Base-by-base conservation (phyloP, 83 land plant species). In the Picea abies region DNA sequence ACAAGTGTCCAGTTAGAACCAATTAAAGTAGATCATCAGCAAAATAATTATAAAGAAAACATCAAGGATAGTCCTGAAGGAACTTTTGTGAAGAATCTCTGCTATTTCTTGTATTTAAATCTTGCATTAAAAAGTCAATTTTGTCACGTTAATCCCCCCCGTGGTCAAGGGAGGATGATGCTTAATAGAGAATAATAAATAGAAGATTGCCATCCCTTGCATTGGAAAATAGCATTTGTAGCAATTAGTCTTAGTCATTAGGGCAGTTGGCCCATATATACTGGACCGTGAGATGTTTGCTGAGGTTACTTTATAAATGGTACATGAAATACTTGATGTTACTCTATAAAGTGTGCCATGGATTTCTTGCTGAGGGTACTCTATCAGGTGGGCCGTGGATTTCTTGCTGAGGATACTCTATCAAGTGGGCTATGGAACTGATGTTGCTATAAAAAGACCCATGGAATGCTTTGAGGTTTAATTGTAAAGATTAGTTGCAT, bases 21-120 rank as follows among this genome's bases (percentile, higher is more conserved):
- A 75, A 75, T 75, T 75, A 39, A 75, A 47, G 78, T 56, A 22
- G 41, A 75, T 75, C 25, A 47, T 75, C 52, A 75, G 78, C 23
- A 56, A 47, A 47, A 9, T 75, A 47, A 44, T 44, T 75, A 47
- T 56, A 2, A 56, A 56, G 58, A 56, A 11, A 72, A 71, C 37
- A 44, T 20, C n/a, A 72, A 41, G 23, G 23, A 41, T 4, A 72
- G 56, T 72, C 44, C 1, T 72, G 56, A 69, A 69, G 5, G 41
- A 69, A 69, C 2, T 69, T 20, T 35, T 69, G 39, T 69, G 17
- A 4, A 35, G 41, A 8, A 15, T 17, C 29, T 37, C 44, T 16
- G 32, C 2, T 69, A 69, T 47, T 47, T 47, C 16, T 69, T 35
- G 44, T 14, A 29, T 69, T 69, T 17, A 16, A 69, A 15, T 69